A percentile compares a stretch with the other conserved stretches of the same genome.
These are phyloP conservation scores for Scopulariopsis brevicaulis DNA, from an alignment of 2,329 filamentous ascomycete species.

Conservation along the genomic window DNA sequence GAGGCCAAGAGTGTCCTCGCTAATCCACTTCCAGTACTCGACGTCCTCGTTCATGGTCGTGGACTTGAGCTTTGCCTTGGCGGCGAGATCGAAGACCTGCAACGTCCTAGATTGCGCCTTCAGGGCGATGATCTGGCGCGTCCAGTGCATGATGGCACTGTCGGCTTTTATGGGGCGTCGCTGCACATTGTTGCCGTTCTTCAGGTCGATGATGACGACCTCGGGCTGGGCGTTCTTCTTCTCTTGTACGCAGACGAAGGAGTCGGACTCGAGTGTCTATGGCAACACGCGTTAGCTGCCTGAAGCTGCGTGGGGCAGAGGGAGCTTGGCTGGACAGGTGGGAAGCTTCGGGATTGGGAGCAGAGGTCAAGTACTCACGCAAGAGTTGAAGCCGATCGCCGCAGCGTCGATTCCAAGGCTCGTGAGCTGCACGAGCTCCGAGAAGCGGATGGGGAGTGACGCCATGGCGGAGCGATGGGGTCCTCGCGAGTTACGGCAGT, in stretches of 20 bases:
- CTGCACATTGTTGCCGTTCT: slow-evolving; percentile 93
- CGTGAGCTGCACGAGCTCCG: slow-evolving; percentile 68
- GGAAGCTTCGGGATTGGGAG: slow-evolving; percentile 1
- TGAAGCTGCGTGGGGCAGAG: slow-evolving; percentile 1
- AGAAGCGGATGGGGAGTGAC: slow-evolving; percentile 77
- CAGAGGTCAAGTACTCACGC: slow-evolving; percentile 39
- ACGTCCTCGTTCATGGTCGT: slow-evolving; percentile 95
- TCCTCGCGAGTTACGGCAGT: neutral
- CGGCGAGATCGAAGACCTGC: slow-evolving; percentile 91
- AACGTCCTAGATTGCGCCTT: slow-evolving; percentile 90
- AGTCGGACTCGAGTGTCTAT: slow-evolving; percentile 95
- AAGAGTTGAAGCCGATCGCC: slow-evolving; percentile 68
- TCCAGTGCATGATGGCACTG: slow-evolving; percentile 99
- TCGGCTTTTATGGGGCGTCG: slow-evolving; percentile 95
- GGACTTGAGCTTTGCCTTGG: slow-evolving; percentile 94
- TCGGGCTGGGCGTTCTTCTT: slow-evolving; percentile 82
- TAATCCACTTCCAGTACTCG: slow-evolving; percentile 99
- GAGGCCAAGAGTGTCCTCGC: slow-evolving; percentile 74
- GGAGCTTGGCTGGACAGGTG: neutral
- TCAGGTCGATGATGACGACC: slow-evolving; percentile 95
- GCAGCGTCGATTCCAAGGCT: slow-evolving; percentile 33
- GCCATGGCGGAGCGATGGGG: slow-evolving; percentile 31
- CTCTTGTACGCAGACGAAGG: slow-evolving; percentile 92
- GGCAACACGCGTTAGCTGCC: neutral
- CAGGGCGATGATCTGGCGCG: slow-evolving; percentile 87